Evolutionary conservation across 2,329 filamentous ascomycete species (phyloP), one percentile per base, ranked within the genome.

Genomic region (Gliomastix tumulicola): DNA sequence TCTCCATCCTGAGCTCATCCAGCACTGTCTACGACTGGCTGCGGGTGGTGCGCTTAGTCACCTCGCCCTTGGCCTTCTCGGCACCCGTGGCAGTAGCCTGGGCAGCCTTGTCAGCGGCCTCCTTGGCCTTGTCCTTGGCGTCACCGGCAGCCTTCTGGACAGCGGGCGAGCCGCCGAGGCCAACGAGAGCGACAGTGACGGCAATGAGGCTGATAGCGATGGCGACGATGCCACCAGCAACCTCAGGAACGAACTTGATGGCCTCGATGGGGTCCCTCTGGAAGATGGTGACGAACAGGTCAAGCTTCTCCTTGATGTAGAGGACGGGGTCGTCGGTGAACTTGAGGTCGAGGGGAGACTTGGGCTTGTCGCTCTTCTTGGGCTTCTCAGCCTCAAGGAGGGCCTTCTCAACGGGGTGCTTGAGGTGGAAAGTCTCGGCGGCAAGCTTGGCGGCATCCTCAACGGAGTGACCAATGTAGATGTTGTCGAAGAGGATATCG

Each of bases 401-500:
- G 33, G 82, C 78, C 71, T 84, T 76, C 74, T 98, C 92, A 35
- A 86, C 69, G 38, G 80, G 71, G 61, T 81, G 74, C 85, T 98
- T 98, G 68, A 88, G 67, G 56, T 87, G 82, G 63, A 89, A 98
- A 38, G 88, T 87, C 76, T 95, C 87, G 47, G 84, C 75, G 53
- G 88, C 84, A 56, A 98, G 74, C 69, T 89, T 84, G 64, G 84
- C 80, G 44, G 92, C 92, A 50, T 98, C 92, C 57, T 88, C 88
- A 50, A 92, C 63, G 16, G 90, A 97, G 80, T 98, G 92, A 46
- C 92, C 92, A 61, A 98, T 88, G 79, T 97, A 98, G 74, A 98
- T 94, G 82, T 98, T 98, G 79, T 97, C 88, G 55, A 98, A 97
- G 55, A 96, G 83, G 53, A 98, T 97, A 59, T 96, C 85, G 63